phyloP scores from a whole-genome alignment of 2,329 filamentous ascomycete genomes.

The Colletotrichum graminicola region DNA sequence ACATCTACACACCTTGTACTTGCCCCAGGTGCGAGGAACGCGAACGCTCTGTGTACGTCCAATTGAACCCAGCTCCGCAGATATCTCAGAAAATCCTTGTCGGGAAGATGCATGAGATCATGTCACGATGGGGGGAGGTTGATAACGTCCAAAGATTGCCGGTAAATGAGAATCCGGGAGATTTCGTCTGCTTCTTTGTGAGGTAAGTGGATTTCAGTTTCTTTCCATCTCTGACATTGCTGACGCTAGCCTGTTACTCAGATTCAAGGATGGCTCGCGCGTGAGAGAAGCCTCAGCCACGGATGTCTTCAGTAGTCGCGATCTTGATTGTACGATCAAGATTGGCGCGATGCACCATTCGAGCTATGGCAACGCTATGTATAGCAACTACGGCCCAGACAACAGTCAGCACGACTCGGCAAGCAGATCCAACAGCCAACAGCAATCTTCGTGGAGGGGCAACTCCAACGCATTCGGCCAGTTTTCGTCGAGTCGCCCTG shows the following conservation, averaged over 20 bases:
- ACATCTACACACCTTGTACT: conserved; percentile 48
- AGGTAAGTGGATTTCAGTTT: conserved; percentile 7
- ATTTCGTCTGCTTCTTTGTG: neutral
- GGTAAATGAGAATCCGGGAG: neutral
- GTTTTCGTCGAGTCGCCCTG: neutral
- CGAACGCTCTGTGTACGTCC: conserved; percentile 43
- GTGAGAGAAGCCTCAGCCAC: conserved; percentile 6
- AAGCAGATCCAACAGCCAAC: neutral
- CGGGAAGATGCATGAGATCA: neutral
- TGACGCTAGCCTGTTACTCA: neutral
- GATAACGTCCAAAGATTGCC: neutral
- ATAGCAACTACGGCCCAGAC: neutral
- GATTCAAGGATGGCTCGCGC: conserved; percentile 14
- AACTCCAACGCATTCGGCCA: neutral
- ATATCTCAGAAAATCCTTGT: neutral
- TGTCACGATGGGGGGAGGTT: conserved; percentile 23
- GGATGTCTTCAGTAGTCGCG: neutral
- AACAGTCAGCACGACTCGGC: neutral
- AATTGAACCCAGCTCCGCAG: neutral
- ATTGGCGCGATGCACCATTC: conserved; percentile 17
- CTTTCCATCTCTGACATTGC: neutral
- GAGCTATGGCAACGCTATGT: conserved; percentile 7
- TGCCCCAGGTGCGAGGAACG: conserved; percentile 48
- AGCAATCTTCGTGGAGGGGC: neutral
- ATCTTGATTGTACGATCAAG: conserved; percentile 10